Base-by-base conservation (phyloP, 2,329 filamentous ascomycete genomes). In the Whalleya microplaca region DNA sequence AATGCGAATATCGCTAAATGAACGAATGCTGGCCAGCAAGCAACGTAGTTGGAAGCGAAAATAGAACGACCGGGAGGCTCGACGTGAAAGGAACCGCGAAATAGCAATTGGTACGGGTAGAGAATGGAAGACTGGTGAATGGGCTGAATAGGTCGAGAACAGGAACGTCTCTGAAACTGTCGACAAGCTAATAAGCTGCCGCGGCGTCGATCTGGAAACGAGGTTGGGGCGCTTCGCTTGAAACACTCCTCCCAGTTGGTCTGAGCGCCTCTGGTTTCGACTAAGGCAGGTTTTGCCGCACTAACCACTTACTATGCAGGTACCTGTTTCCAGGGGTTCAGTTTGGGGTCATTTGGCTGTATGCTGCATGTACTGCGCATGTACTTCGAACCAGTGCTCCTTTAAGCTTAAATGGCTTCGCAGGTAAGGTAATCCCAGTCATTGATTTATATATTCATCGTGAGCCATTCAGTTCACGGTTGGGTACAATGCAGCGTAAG, bases 221-320 rank as follows among this genome's bases (percentile, higher is more conserved):
- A 27, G 45, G 16, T 60, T 43, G 20, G 29, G 56, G 41, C 48
- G 41, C 62, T 23, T 43, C 42, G 54, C 47, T 68, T 69, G 65
- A 69, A 68, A 67, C 66, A 66, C 63, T 37, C n/a, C n/a, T n/a
- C n/a, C n/a, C n/a, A n/a, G n/a, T n/a, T 64, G 61, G 62, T 45
- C 63, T 45, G 50, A 56, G 61, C 59, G 53, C 51, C 46, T 48
- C 43, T 48, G 45, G 66, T 69, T 69, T 69, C 66, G 62, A 63
- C 63, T 63, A 65, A 58, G 51, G 59, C 58, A 56, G 53, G 59
- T 62, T 65, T 56, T 52, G 47, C 43, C 45, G 20, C 23, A 32
- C 12, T 45, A 12, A 21, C n/a, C n/a, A n/a, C n/a, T n/a, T n/a
- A 41, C 58, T 55, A 54, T 66, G 64, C 64, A 64, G 66, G 43